phyloP scores from a whole-genome alignment of 352 stramenopile species.

The Thraustotheca clavata region DNA sequence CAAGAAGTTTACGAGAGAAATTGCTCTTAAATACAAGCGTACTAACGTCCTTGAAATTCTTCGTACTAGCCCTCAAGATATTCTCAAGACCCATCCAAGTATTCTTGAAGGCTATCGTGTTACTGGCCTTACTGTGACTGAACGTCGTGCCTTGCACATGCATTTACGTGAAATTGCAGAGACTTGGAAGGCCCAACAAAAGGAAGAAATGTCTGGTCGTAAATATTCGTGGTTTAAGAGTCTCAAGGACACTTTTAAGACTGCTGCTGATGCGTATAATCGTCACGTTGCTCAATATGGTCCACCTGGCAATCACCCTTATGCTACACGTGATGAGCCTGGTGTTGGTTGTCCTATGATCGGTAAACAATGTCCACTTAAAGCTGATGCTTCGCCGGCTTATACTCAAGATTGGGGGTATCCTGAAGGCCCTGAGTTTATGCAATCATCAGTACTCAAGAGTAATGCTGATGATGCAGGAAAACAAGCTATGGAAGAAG shows the following conservation, averaged over 20 bases:
- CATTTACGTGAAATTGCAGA: slow-evolving; percentile 79
- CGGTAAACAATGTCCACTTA: slow-evolving; percentile 87
- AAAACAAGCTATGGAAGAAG: slow-evolving; percentile 54
- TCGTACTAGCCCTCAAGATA: slow-evolving; percentile 77
- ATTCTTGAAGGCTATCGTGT: slow-evolving; percentile 87
- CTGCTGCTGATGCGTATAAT: slow-evolving; percentile 86
- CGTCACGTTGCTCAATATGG: slow-evolving; percentile 87
- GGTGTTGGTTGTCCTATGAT: slow-evolving; percentile 81
- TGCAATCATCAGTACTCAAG: slow-evolving; percentile 61
- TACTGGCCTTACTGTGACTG: slow-evolving; percentile 84
- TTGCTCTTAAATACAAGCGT: slow-evolving; percentile 88
- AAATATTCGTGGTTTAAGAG: slow-evolving; percentile 91
- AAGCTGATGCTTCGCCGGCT: slow-evolving; percentile 59
- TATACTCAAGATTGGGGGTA: slow-evolving; percentile 80
- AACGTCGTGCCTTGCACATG: slow-evolving; percentile 82
- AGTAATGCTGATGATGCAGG: slow-evolving; percentile 61
- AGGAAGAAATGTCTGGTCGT: slow-evolving; percentile 88
- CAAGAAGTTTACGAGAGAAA: slow-evolving; percentile 59
- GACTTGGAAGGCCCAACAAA: slow-evolving; percentile 81
- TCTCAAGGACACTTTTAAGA: slow-evolving; percentile 90
- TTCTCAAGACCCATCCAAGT: slow-evolving; percentile 84
- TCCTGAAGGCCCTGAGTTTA: slow-evolving; percentile 70
- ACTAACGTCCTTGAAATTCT: slow-evolving; percentile 88
- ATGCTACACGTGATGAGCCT: slow-evolving; percentile 72
- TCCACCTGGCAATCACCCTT: slow-evolving; percentile 80